phyloP scores from a whole-genome alignment of 331 rosid genomes.

The Erythrophleum ivorense region DNA sequence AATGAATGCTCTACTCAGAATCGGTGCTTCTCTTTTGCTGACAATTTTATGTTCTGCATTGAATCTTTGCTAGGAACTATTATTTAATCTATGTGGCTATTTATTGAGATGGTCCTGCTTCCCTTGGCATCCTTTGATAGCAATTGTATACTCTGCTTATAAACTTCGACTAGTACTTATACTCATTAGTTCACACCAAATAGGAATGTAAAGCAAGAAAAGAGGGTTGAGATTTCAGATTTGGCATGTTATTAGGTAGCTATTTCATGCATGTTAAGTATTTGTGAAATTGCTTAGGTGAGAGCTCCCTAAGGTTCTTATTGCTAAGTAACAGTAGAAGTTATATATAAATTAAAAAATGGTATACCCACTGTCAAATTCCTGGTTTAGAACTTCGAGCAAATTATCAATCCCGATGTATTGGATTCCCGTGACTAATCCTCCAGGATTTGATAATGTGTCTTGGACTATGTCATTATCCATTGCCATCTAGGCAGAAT shows the following conservation, averaged over 20 bases:
- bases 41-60: too few relatives aligned
- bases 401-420: constrained; percentile 78
- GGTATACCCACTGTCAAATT: constrained; percentile 71
- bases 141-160: too few relatives aligned
- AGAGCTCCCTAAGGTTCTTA: background rate
- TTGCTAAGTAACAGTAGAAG: background rate
- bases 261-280: constrained; percentile 22
- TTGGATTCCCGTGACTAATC: constrained; percentile 66
- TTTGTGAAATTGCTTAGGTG: constrained; percentile 36
- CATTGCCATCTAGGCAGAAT: constrained; percentile 64
- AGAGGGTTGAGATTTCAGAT: background rate
- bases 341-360: background rate
- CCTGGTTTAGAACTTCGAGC: constrained; percentile 69
- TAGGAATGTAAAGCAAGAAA: background rate
- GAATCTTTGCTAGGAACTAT: too few relatives aligned
- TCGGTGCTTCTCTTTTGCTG: too few relatives aligned
- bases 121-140: too few relatives aligned
- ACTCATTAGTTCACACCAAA: constrained; percentile 3
- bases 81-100: too few relatives aligned
- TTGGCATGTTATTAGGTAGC: background rate
- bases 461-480: constrained; percentile 84
- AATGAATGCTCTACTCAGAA: too few relatives aligned
- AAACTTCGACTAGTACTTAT: constrained; percentile 60
- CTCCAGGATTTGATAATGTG: constrained; percentile 79
- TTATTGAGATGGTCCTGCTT: too few relatives aligned